Percentiles rank a stretch among this genome's conserved stretches.
phyloP scores from a whole-genome alignment of 176 grass and related monocot species.

The Dactylis glomerata region DNA sequence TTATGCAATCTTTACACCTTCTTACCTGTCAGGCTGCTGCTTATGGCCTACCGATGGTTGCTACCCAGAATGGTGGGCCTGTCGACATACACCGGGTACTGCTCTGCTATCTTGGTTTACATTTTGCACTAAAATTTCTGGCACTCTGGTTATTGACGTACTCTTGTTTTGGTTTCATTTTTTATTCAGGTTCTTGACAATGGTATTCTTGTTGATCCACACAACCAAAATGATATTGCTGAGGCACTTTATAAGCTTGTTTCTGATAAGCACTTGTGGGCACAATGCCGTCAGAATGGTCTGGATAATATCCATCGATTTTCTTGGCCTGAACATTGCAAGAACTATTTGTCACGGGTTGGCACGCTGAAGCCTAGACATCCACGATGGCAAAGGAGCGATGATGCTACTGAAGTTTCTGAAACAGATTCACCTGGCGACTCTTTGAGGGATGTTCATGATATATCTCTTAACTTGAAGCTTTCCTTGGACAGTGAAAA shows the following conservation, averaged over 20 bases:
- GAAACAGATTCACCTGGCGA: conserved; percentile 55
- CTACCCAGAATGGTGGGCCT: conserved; percentile 77
- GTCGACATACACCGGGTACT: conserved; percentile 78
- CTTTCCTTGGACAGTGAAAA: conserved; percentile 61
- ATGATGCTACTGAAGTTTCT: conserved; percentile 51
- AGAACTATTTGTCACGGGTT: conserved; percentile 66
- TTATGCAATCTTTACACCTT: conserved; percentile 27
- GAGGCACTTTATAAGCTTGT: conserved; percentile 79
- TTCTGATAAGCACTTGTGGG: conserved; percentile 74
- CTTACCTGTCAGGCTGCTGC: conserved; percentile 70
- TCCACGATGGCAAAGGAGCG: conserved; percentile 55
- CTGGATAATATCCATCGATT: conserved; percentile 78
- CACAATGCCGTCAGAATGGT: conserved; percentile 60
- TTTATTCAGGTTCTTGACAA: conserved; percentile 71
- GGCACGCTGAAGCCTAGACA: conserved; percentile 54
- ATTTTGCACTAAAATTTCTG: conserved; percentile 23
- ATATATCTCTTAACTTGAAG: conserved; percentile 65
- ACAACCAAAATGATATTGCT: conserved; percentile 78
- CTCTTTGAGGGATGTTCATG: conserved; percentile 66
- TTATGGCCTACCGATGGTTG: conserved; percentile 84
- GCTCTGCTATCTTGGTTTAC: conserved; percentile 3
- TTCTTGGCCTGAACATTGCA: conserved; percentile 89
- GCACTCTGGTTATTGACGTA: conserved; percentile 18
- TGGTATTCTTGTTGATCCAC: conserved; percentile 82
- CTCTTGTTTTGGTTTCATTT: conserved; percentile 12